These are phyloP conservation scores for Citrus trifoliata DNA, from an alignment of 345 rosid genomes.

Conservation along the genomic window DNA sequence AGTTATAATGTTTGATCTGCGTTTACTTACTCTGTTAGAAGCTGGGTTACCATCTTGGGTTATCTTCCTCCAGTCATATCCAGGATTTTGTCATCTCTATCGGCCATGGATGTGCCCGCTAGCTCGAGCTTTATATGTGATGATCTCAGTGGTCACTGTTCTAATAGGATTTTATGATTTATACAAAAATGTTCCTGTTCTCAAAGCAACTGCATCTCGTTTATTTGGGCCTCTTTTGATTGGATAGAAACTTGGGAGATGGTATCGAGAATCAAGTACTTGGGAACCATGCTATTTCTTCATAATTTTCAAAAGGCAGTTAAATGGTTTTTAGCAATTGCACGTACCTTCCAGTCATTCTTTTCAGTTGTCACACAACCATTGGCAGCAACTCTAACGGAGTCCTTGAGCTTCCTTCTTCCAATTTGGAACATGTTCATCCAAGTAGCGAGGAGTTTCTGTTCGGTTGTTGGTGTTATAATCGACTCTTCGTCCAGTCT, in stretches of 20 bases:
- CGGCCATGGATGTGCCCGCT: constrained; percentile 99
- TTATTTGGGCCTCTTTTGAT: constrained; percentile 88
- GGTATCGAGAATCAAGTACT: constrained; percentile 89
- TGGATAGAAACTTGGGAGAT: constrained; percentile 99
- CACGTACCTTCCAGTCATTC: constrained; percentile 55
- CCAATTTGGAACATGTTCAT: constrained; percentile 63
- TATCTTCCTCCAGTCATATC: constrained; percentile 94
- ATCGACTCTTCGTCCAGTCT: constrained; percentile 43
- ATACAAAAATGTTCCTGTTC: constrained; percentile 96
- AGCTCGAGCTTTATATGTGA: constrained; percentile 81
- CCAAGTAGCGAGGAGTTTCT: constrained; percentile 46
- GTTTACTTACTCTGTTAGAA: constrained; percentile 84
- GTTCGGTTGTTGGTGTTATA: constrained; percentile 45
- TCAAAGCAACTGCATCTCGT: constrained; percentile 83
- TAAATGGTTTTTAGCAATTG: constrained; percentile 54
- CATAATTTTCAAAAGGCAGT: constrained; percentile 89
- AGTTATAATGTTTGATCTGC: constrained; percentile 68
- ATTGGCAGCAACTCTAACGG: constrained; percentile 48
- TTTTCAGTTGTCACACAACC: constrained; percentile 60
- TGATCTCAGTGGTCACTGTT: constrained; percentile 72
- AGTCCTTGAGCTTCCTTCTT: constrained; percentile 40
- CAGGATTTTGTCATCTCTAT: constrained; percentile 84
- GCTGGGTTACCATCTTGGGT: constrained; percentile 99
- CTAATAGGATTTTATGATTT: constrained; percentile 91
- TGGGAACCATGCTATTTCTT: constrained; percentile 97